Percentiles rank a stretch among this genome's conserved stretches.
Evolutionary conservation across 2,329 filamentous ascomycete genomes (phyloP).

Genomic region (Pyrenophora tritici-repentis): DNA sequence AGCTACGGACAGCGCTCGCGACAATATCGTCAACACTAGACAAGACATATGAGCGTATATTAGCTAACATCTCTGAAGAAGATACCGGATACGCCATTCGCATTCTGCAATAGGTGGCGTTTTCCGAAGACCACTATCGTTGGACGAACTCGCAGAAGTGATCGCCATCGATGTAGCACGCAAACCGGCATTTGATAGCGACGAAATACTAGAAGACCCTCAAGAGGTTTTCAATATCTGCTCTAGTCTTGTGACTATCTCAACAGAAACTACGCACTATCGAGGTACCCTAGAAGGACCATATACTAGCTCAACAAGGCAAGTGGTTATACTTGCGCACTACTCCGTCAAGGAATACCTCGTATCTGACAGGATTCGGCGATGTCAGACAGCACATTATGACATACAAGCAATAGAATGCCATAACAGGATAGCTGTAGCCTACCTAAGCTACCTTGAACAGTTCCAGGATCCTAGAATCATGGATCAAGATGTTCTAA

Average conservation of each 20-base stretch:
- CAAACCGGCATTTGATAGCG: constrained; percentile 37
- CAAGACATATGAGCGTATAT: constrained; percentile 37
- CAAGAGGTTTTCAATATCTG: constrained; percentile 38
- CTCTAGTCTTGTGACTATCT: constrained; percentile 38
- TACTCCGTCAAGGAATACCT: constrained; percentile 48
- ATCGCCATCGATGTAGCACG: constrained; percentile 33
- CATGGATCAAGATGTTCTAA: background rate
- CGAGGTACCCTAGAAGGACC: too few relatives aligned
- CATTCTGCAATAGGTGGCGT: constrained; percentile 35
- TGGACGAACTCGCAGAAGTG: constrained; percentile 33
- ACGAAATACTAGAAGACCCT: constrained; percentile 44
- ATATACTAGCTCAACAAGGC: too few relatives aligned
- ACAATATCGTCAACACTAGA: constrained; percentile 32
- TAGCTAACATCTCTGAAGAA: constrained; percentile 22
- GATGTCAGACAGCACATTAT: constrained; percentile 27
- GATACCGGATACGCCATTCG: constrained; percentile 23
- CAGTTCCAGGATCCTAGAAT: constrained; percentile 20
- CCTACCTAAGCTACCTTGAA: constrained; percentile 35
- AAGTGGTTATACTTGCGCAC: constrained; percentile 37
- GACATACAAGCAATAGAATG: constrained; percentile 30
- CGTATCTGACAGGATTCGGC: constrained; percentile 31
- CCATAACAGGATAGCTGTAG: constrained; percentile 24
- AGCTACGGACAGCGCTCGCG: constrained; percentile 24
- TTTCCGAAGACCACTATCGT: constrained; percentile 25
- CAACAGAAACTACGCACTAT: too few relatives aligned